phyloP scores from a whole-genome alignment of 176 grass and related monocot species.

The Carex kokanica region DNA sequence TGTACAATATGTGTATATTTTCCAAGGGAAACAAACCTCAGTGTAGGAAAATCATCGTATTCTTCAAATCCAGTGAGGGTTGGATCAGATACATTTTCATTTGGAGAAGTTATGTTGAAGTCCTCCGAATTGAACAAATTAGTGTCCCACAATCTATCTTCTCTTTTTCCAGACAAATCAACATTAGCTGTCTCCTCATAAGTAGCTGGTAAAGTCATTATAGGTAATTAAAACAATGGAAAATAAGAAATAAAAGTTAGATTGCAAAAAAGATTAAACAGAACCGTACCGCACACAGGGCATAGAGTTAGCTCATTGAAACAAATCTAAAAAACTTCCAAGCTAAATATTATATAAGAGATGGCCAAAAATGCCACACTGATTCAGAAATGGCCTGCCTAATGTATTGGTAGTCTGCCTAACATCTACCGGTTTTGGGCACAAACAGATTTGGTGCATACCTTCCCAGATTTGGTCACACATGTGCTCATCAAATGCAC shows the following conservation, averaged over 20 bases:
- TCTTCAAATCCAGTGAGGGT: slow-evolving; percentile 10
- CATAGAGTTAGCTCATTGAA: neutral
- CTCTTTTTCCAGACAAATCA: slow-evolving; percentile 11
- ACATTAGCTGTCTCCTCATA: neutral
- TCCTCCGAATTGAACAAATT: slow-evolving; percentile 18
- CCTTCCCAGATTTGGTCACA: slow-evolving; percentile 5
- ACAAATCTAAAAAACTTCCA: neutral
- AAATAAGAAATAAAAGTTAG: slow-evolving; percentile 8
- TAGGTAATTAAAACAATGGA: neutral
- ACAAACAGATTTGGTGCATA: neutral
- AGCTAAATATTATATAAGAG: neutral
- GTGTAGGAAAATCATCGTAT: slow-evolving; percentile 10
- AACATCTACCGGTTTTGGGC: neutral
- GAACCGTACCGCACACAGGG: neutral
- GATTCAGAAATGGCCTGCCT: neutral
- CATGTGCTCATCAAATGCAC: neutral
- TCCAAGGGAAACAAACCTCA: slow-evolving; percentile 26
- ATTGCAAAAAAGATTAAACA: neutral
- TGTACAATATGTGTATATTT: slow-evolving; percentile 9
- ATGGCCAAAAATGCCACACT: neutral
- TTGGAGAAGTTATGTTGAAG: slow-evolving; percentile 9
- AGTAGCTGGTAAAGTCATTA: neutral
- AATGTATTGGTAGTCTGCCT: neutral
- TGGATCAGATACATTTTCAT: slow-evolving; percentile 15
- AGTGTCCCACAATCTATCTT: slow-evolving; percentile 9